Evolutionary conservation across 2,329 filamentous ascomycete species (phyloP).

Genomic region (Phaeoacremonium minimum): DNA sequence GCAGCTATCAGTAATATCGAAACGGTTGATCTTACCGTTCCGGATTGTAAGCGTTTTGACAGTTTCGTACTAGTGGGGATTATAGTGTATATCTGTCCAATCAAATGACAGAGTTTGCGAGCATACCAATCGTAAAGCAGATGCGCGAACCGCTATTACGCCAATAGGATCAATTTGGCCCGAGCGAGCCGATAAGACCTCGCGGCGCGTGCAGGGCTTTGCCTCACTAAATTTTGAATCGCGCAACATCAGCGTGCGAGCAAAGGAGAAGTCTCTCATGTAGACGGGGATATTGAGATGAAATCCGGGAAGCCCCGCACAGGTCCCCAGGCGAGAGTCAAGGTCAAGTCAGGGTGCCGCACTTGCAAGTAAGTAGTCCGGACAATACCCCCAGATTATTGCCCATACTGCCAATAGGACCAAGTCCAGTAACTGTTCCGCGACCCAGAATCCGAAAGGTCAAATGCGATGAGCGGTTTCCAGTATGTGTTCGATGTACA

Average conservation of each 20-base stretch:
- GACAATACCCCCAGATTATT: neutral
- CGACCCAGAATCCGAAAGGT: conserved; percentile 9
- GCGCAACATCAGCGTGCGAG: neutral
- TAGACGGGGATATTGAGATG: neutral
- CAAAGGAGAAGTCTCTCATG: neutral
- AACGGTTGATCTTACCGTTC: no score
- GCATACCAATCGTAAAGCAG: no score
- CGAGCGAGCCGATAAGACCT: neutral
- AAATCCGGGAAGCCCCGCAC: neutral
- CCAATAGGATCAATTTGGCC: neutral
- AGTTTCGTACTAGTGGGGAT: no score
- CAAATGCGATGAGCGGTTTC: conserved; percentile 11
- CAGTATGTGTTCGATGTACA: conserved; percentile 6
- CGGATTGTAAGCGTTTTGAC: no score
- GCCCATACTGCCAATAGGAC: neutral
- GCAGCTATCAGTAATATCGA: no score
- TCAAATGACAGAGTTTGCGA: no score
- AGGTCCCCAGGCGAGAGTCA: neutral
- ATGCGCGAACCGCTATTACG: neutral
- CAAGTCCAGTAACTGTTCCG: neutral
- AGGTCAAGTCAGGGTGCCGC: conserved; percentile 7
- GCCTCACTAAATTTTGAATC: no score
- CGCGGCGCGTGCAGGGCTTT: neutral
- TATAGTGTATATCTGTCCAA: no score
- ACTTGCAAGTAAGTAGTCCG: conserved; percentile 9